Base-by-base conservation (phyloP, 768 basidiomycete species). In the Mycena belliarum region DNA sequence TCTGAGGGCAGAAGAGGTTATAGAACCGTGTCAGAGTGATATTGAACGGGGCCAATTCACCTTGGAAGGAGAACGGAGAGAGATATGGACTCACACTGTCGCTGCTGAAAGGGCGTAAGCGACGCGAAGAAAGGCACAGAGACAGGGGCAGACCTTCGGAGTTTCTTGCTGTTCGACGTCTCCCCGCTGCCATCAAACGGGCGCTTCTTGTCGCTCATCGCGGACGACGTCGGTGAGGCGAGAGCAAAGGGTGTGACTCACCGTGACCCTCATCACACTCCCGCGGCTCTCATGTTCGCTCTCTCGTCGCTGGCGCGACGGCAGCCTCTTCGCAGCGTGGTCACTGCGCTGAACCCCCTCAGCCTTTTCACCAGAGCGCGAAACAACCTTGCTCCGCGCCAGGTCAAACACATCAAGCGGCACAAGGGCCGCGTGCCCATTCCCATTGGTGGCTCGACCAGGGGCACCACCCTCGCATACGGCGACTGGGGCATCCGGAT, bases 401-500 rank as follows among this genome's bases (percentile, higher is more conserved):
- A 87, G 58, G 87, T 93, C 56, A 88, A 93, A 72, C 87, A 91
- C 69, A 77, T 90, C 65, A 93, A 91, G 72, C 84, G 92, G 12
- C 94, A 96, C 75, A 97, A 97, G 71, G 95, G 95, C 49, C 82
- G 87, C 43, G 81, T 93, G 42, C 91, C 91, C 9, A 83, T 95
- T 49, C 92, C 92, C 2, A 86, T 73, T 28, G 97, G 96, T 52
- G 97, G 97, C 14, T 95, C 93, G 18, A 91, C 85, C 14, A 91
- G 93, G 69, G 97, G 96, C 21, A 95, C 97, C 5, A 93, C 93
- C 1, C 83, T 98, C 38, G 86, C 92, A 14, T 92, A 85, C 65
- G 97, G 95, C 37, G 89, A 95, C 8, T 99, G 87, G 82, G 97
- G 97, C 11, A 83, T 98, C 44, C 76, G 96, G 51, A 89, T 97